These are phyloP conservation scores for Chionographis japonica DNA, from an alignment of 106 monocot species.

Conservation along the genomic window DNA sequence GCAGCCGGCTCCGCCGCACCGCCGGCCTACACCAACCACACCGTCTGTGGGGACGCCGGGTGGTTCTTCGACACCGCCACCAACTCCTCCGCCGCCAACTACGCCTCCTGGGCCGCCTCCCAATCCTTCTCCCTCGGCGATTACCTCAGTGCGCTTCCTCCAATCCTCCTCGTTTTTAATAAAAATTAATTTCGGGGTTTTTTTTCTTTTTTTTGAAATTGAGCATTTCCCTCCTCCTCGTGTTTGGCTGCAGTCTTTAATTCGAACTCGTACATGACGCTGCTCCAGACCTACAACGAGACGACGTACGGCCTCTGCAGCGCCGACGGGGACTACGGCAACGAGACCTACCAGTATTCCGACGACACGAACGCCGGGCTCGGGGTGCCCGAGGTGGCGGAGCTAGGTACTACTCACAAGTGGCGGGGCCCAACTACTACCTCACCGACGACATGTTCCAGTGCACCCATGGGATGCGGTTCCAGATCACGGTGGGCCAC, in stretches of 20 bases:
- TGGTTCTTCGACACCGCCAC: constrained; percentile 52
- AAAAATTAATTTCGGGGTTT: background rate
- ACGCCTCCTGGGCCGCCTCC: constrained; percentile 57
- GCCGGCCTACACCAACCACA: constrained; percentile 60
- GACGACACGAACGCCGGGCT: constrained; percentile 7
- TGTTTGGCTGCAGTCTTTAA: constrained; percentile 54
- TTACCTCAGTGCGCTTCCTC: constrained; percentile 46
- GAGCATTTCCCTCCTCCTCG: background rate
- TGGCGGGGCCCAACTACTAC: constrained; percentile 54
- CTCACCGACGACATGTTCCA: constrained; percentile 64
- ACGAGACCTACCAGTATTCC: constrained; percentile 18
- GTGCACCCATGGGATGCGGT: constrained; percentile 68
- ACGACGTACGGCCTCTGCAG: constrained; percentile 66
- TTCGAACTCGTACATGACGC: constrained; percentile 38
- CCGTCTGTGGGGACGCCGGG: constrained; percentile 57
- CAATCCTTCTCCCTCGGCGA: constrained; percentile 76
- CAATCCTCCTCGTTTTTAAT: background rate
- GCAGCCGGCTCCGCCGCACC: constrained; percentile 3
- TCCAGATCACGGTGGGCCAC: constrained; percentile 52
- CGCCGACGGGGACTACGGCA: constrained; percentile 44
- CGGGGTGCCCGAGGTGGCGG: background rate
- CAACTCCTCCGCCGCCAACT: constrained; percentile 50
- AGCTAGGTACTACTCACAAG: constrained; percentile 40
- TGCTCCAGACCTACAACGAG: constrained; percentile 65
- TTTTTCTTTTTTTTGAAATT: background rate